Percentiles rank a stretch among this genome's conserved stretches.
These are phyloP conservation scores for Boletus rubroflammeus DNA, from an alignment of 768 basidiomycete species.

Conservation along the genomic window DNA sequence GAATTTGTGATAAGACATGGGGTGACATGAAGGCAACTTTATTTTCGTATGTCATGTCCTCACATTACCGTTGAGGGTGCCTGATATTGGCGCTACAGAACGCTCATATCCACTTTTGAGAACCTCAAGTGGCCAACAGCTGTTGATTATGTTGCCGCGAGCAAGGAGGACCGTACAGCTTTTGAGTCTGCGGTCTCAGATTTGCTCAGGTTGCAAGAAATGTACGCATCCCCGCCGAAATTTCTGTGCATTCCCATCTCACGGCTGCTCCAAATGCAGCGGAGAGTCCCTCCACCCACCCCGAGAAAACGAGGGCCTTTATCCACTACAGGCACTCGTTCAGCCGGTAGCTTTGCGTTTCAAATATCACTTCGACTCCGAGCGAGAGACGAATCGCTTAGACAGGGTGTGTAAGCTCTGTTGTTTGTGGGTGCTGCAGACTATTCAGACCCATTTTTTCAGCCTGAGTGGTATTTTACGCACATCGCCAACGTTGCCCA, in stretches of 20 bases:
- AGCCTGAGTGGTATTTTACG: slow-evolving; percentile 98
- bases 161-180: slow-evolving; percentile 46
- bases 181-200: slow-evolving; percentile 82
- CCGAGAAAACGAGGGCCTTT: slow-evolving; percentile 50
- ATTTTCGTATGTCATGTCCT: slow-evolving; percentile 47
- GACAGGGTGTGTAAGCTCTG: slow-evolving; percentile 65
- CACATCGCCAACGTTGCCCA: slow-evolving; percentile 85
- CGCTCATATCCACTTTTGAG: slow-evolving; percentile 63
- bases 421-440: neutral
- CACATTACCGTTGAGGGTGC: neutral
- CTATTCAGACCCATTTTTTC: slow-evolving; percentile 2
- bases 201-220: slow-evolving; percentile 68
- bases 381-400: slow-evolving; percentile 80
- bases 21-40: slow-evolving; percentile 62
- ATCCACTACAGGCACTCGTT: slow-evolving; percentile 80
- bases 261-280: slow-evolving; percentile 32
- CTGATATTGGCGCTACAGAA: slow-evolving; percentile 38
- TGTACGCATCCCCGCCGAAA: slow-evolving; percentile 49
- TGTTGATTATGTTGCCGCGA: slow-evolving; percentile 57
- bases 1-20: slow-evolving; percentile 74
- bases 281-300: slow-evolving; percentile 46
- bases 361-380: slow-evolving; percentile 91
- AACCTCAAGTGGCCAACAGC: slow-evolving; percentile 81
- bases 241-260: neutral
- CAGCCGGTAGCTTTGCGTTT: slow-evolving; percentile 83